Evolutionary conservation across 352 stramenopile species (phyloP).

Genomic region (Globisporangium yorkense): DNA sequence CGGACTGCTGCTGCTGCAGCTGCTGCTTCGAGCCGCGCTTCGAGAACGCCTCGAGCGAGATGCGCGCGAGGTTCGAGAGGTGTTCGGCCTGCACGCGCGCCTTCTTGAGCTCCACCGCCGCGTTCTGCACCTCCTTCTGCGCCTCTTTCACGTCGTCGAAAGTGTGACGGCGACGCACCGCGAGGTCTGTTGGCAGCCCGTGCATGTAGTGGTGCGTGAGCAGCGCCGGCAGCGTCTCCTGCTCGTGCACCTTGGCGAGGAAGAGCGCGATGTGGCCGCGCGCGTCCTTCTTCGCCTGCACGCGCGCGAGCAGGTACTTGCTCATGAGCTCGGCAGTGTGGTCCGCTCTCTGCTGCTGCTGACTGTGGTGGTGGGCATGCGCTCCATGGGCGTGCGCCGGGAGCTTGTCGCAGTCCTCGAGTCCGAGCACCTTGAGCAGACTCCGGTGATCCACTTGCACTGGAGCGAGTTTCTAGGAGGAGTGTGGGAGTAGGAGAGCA

Average conservation of each 20-base stretch:
- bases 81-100: slow-evolving; percentile 66
- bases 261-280: slow-evolving; percentile 38
- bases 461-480: slow-evolving; percentile 27
- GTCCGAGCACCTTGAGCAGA: slow-evolving; percentile 33
- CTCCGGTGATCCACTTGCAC: slow-evolving; percentile 55
- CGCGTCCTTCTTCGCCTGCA: slow-evolving; percentile 56
- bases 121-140: slow-evolving; percentile 63
- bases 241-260: slow-evolving; percentile 64
- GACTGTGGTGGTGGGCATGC: slow-evolving; percentile 2
- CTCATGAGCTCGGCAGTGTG: slow-evolving; percentile 34
- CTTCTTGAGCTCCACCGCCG: slow-evolving; percentile 66
- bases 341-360: not conserved
- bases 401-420: slow-evolving; percentile 19
- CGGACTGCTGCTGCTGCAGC: not conserved
- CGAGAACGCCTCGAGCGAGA: slow-evolving; percentile 61
- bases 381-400: slow-evolving; percentile 2
- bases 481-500: not conserved
- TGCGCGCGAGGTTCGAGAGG: slow-evolving; percentile 63
- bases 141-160: slow-evolving; percentile 75
- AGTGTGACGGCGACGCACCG: slow-evolving; percentile 65
- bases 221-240: slow-evolving; percentile 50
- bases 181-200: slow-evolving; percentile 40
- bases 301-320: slow-evolving; percentile 68
- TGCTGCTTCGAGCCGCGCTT: slow-evolving; percentile 14
- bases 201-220: slow-evolving; percentile 22